Evolutionary conservation across 1,139 yeast genomes (phyloP).

Genomic region (Diutina rugosa): DNA sequence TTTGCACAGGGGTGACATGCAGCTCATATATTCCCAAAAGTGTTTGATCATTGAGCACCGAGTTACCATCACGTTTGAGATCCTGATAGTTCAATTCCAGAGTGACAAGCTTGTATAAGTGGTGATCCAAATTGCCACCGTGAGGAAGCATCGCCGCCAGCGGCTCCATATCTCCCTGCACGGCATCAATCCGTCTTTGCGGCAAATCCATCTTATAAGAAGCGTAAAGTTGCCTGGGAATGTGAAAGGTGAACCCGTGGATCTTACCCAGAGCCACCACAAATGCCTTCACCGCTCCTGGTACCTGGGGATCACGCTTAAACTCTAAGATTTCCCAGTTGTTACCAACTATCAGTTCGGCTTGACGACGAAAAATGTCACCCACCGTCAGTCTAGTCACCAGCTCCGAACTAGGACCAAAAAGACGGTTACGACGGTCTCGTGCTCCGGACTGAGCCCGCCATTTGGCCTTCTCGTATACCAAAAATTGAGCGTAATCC

Average conservation of each 20-base stretch:
- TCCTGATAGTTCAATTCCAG: constrained; percentile 48
- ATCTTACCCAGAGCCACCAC: constrained; percentile 60
- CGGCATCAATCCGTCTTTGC: constrained; percentile 26
- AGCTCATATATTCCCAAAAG: constrained; percentile 72
- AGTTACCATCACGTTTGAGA: constrained; percentile 45
- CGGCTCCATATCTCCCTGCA: constrained; percentile 45
- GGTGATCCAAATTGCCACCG: constrained; percentile 41
- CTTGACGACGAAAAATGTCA: constrained; percentile 60
- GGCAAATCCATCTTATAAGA: constrained; percentile 43
- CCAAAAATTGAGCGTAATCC: constrained; percentile 68
- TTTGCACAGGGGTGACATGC: constrained; percentile 50
- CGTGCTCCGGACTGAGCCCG: constrained; percentile 56
- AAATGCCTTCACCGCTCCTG: constrained; percentile 69
- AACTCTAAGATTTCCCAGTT: constrained; percentile 83
- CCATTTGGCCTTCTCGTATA: constrained; percentile 83
- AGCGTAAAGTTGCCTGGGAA: constrained; percentile 63
- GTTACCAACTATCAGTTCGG: constrained; percentile 62
- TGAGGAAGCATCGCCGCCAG: constrained; percentile 57
- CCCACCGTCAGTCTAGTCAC: constrained; percentile 45
- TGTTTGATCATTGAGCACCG: constrained; percentile 51
- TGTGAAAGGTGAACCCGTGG: constrained; percentile 59
- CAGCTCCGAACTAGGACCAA: constrained; percentile 51
- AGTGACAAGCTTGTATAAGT: constrained; percentile 53
- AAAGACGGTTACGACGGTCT: constrained; percentile 58
- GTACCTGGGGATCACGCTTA: constrained; percentile 38